These are phyloP conservation scores for Suillus ampliporus DNA, from an alignment of 768 basidiomycete species.

Conservation along the genomic window DNA sequence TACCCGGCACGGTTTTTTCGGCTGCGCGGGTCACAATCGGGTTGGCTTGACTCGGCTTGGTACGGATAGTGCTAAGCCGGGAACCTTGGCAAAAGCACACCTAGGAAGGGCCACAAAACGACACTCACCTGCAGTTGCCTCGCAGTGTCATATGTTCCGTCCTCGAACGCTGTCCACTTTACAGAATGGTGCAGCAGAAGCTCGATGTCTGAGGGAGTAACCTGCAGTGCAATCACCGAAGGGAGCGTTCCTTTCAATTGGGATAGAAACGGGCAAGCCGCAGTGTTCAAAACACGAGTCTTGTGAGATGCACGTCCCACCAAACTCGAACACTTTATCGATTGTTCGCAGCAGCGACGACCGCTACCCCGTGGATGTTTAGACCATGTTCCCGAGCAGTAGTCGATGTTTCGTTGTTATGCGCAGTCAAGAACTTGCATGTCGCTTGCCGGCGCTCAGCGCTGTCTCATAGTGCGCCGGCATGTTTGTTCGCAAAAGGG, in stretches of 20 bases:
- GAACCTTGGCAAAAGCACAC: constrained; percentile 48
- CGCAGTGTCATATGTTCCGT: constrained; percentile 78
- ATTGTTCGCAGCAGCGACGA: constrained; percentile 78
- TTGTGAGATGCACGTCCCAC: constrained; percentile 21
- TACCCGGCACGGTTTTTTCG: too few species aligned
- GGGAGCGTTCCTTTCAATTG: constrained; percentile 62
- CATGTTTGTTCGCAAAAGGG: too few species aligned
- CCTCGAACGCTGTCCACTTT: constrained; percentile 89
- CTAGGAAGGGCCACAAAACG: constrained; percentile 87
- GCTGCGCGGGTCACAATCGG: too few species aligned
- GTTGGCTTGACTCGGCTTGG: too few species aligned
- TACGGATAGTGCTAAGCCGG: too few species aligned
- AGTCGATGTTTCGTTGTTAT: constrained; percentile 71
- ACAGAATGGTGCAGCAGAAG: constrained; percentile 79
- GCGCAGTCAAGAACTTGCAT: constrained; percentile 85
- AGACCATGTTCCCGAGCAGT: constrained; percentile 85
- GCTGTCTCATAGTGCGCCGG: constrained; percentile 86
- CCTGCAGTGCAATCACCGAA: constrained; percentile 59
- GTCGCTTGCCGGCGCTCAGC: constrained; percentile 92
- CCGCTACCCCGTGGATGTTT: constrained; percentile 79
- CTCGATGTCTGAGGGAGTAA: constrained; percentile 62
- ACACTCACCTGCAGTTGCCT: constrained; percentile 87
- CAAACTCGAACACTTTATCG: constrained; percentile 68
- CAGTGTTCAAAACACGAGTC: constrained; percentile 14
- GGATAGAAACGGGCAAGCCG: constrained; percentile 55